Evolutionary conservation across 805 yeast species (phyloP), one percentile per base, ranked within the genome.

Genomic region (Ogataea salicorniae): DNA sequence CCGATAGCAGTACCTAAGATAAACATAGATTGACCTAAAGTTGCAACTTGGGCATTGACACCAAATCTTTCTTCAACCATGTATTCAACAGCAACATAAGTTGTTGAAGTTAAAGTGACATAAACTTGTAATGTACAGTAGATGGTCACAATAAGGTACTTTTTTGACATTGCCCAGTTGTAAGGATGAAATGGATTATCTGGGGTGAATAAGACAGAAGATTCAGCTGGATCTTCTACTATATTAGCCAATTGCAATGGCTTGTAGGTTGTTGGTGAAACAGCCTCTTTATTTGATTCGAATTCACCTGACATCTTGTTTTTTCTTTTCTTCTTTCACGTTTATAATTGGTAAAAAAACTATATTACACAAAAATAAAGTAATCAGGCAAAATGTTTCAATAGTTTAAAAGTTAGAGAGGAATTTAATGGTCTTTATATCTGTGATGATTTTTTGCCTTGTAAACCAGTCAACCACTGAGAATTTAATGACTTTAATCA

Each of bases 1-100:
- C 70, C 70, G 42, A 66, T 49, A 9, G 69, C 69, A 17, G 68
- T 64, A 49, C 70, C 70, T 39, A 66, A 42, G 48, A 66, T 64
- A 50, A 66, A 66, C 59, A 66, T 53, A 15, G 69, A 63, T 53
- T 66, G 70, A 22, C 68, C 68, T 29, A 66, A 51, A 3, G 68
- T 63, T 20, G 68, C 64, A 36, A 64, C 67, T 51, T 66, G 70
- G 5, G 66, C 44, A 33, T 46, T 49, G 22, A 57, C 62, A 18
- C 48, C 50, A 43, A 54, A 66, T 40, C 46, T 53, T 5, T 58
- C 66, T 47, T 63, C 57, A 38, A 63, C 60, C 18, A 58, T 23
- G 26, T 16, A 63, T 51, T 64, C 69, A 26, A 55, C 60, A 34
- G 68, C 60, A 37, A 66, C 63, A 46, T 64, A 66, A 17, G 64